Evolutionary conservation across 2,329 filamentous ascomycete genomes (phyloP), one percentile per base, ranked within the genome.

Genomic region (Didymella sp.): DNA sequence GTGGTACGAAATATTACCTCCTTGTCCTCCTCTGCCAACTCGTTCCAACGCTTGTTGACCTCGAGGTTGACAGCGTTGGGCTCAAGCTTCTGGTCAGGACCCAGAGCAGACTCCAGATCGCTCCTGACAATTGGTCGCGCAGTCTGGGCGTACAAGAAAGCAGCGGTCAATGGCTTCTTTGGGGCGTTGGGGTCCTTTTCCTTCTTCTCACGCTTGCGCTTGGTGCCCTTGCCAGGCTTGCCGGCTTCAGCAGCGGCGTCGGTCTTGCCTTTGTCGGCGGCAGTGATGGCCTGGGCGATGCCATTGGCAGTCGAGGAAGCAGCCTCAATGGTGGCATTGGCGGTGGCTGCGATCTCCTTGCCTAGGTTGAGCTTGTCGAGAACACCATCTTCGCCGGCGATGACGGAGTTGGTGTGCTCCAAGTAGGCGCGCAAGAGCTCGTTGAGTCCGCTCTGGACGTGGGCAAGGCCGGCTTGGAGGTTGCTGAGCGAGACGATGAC

Each of bases 81-180:
- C 75, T 89, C 89, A 7, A 88, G 87, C 58, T 87, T 84, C n/a
- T 85, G 74, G 21, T 89, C 90, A 11, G 96, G 84, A 43, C 76
- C 72, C 4, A 73, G 67, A n/a, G 65, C 61, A 31, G 62, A 61
- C 59, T 75, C 71, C 9, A 77, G 66, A 67, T 96, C 92, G 30
- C 82, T 83, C 55, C 90, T 89, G 67, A 98, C 95, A 73, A 91
- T 89, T 48, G 88, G 85, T 46, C 95, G 90, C 63, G 92, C 92
- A 63, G 90, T 89, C 76, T 96, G 90, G 83, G 96, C 92, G 81
- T 92, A 98, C 59, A 97, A 82, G 82, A 98, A 96, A 82, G 96
- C 97, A 2, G 94, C 92, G 6, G 94, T 98, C 72, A 97, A 78
- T 8, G 94, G 93, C 47, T 93, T 88, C 85, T 97, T 98, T 58